Evolutionary conservation across 1,284 basidiomycete genomes (phyloP).

Genomic region (Fomitopsis pinicola): DNA sequence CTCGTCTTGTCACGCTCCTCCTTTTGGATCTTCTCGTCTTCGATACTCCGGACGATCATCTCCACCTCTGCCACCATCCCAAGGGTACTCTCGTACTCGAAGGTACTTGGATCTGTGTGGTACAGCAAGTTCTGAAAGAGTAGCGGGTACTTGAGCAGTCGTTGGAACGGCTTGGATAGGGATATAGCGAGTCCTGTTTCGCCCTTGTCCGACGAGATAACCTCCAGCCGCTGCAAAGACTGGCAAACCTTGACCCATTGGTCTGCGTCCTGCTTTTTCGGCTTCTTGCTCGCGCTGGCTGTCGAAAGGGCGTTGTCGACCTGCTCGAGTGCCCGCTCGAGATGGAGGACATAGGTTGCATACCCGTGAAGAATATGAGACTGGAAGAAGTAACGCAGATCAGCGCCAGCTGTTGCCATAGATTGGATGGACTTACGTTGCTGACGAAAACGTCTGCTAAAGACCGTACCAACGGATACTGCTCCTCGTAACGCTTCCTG

Average conservation of each 20-base stretch:
- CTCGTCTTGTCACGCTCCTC: slow-evolving; percentile 94
- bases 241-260: slow-evolving; percentile 76
- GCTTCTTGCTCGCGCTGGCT: slow-evolving; percentile 59
- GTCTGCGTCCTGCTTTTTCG: slow-evolving; percentile 73
- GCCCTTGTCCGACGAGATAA: slow-evolving; percentile 76
- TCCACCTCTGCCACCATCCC: slow-evolving; percentile 98
- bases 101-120: slow-evolving; percentile 95
- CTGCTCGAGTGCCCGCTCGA: slow-evolving; percentile 85
- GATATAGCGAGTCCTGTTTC: slow-evolving; percentile 94
- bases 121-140: slow-evolving; percentile 97
- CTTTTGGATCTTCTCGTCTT: slow-evolving; percentile 95
- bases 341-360: slow-evolving; percentile 85
- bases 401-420: slow-evolving; percentile 2
- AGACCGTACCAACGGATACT: slow-evolving; percentile 87
- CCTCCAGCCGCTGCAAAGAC: slow-evolving; percentile 72
- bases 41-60: slow-evolving; percentile 90
- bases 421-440: slow-evolving; percentile 57
- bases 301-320: slow-evolving; percentile 78
- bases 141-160: slow-evolving; percentile 94
- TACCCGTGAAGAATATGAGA: slow-evolving; percentile 91
- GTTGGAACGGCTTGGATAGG: slow-evolving; percentile 94
- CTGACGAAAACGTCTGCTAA: slow-evolving; percentile 91
- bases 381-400: slow-evolving; percentile 35
- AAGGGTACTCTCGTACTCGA: slow-evolving; percentile 94
- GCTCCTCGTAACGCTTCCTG: slow-evolving; percentile 86